These are phyloP conservation scores for Dactylonectria macrodidyma DNA, from an alignment of 2,329 filamentous ascomycete genomes.

Conservation along the genomic window DNA sequence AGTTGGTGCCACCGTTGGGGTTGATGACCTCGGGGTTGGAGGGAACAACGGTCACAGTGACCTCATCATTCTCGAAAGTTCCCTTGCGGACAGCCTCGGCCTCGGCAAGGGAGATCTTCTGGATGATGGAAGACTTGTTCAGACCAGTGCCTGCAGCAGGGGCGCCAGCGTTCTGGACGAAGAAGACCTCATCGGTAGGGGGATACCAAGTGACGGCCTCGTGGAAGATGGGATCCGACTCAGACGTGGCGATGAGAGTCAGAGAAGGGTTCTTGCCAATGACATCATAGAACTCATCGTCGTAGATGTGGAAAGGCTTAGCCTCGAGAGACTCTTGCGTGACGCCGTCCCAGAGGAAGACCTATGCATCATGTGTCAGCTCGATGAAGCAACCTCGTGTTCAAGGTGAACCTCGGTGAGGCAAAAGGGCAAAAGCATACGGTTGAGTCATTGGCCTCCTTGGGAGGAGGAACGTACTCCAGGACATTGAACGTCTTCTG, in stretches of 20 bases:
- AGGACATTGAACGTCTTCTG: constrained; percentile 44
- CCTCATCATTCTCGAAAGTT: constrained; percentile 45
- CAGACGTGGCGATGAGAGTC: constrained; percentile 63
- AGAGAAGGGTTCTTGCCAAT: constrained; percentile 65
- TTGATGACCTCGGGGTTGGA: constrained; percentile 63
- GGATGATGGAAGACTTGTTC: constrained; percentile 65
- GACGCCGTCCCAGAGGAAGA: constrained; percentile 44
- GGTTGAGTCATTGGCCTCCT: constrained; percentile 38
- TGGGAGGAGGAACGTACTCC: constrained; percentile 33
- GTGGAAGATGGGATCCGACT: constrained; percentile 65
- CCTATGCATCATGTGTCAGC: neutral
- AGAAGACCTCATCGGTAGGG: constrained; percentile 67
- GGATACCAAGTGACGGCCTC: constrained; percentile 63
- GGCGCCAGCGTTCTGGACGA: constrained; percentile 67
- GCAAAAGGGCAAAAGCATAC: constrained; percentile 7
- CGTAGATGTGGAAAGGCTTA: constrained; percentile 56
- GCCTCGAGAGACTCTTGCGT: constrained; percentile 38
- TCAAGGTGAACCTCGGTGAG: neutral
- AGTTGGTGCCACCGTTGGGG: constrained; percentile 67
- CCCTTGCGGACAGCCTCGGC: constrained; percentile 51
- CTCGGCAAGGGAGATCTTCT: constrained; percentile 64
- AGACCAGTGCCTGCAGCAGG: constrained; percentile 64
- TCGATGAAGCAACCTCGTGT: too few relatives aligned
- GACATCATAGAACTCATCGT: constrained; percentile 65
- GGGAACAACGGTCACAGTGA: constrained; percentile 59